Evolutionary conservation across 1,284 basidiomycete genomes (phyloP).

Genomic region (Cutaneotrichosporon cavernicola): DNA sequence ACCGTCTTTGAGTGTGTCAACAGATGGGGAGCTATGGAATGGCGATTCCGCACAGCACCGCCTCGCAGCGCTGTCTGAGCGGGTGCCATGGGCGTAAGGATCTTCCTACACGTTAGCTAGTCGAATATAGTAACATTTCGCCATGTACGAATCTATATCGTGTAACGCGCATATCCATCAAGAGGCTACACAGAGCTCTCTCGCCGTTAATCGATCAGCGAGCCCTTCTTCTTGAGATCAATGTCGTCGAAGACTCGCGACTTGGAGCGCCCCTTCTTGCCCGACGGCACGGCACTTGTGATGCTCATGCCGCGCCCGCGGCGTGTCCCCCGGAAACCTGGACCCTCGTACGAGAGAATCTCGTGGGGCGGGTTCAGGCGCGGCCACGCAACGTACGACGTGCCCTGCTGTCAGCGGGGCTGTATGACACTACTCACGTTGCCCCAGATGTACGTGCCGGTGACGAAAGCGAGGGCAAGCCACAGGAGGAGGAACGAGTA

Average conservation of each 20-base stretch:
- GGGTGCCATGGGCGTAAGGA: constrained; percentile 26
- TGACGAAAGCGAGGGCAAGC: constrained; percentile 63
- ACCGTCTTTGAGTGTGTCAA: constrained; percentile 17
- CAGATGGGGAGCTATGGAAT: constrained; percentile 37
- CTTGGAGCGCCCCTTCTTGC: constrained; percentile 36
- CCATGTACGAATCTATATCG: neutral
- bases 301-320: constrained; percentile 68
- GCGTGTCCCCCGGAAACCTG: constrained; percentile 73
- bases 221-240: constrained; percentile 52
- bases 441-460: constrained; percentile 68
- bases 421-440: constrained; percentile 54
- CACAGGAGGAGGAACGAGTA: constrained; percentile 72
- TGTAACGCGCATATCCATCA: neutral
- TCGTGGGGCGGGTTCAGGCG: constrained; percentile 79
- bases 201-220: constrained; percentile 46
- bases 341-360: constrained; percentile 79
- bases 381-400: constrained; percentile 89
- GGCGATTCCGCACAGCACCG: constrained; percentile 21
- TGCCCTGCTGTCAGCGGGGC: constrained; percentile 38
- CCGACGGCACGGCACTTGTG: constrained; percentile 49
- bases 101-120: too few relatives aligned
- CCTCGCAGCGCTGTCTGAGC: too few relatives aligned
- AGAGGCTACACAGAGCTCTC: neutral
- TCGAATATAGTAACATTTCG: neutral
- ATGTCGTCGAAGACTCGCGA: constrained; percentile 32